Evolutionary conservation across 805 yeast species (phyloP), one percentile per base, ranked within the genome.

Genomic region (Sugiyamaella boreocaroliniensis): DNA sequence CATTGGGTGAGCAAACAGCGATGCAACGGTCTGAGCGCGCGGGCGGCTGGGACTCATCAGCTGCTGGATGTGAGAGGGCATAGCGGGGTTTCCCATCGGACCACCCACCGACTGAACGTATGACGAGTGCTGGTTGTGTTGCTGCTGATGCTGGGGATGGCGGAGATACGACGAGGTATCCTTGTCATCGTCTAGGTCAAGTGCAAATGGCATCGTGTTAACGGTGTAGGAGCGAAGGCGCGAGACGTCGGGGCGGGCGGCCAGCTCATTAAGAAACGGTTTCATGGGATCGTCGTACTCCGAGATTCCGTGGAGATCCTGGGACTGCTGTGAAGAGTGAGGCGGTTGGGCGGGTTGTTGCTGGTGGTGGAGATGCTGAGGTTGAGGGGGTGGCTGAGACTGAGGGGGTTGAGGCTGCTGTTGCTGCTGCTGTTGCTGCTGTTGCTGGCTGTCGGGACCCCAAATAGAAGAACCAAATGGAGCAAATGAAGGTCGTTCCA

Each of bases 221-320:
- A 62, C 61, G 20, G 70, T 67, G 54, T 67, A 67, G 19, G 66
- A 61, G 14, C 70, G 57, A 34, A 62, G 59, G 29, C 66, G 55
- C 49, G 51, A 56, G 45, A 64, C 66, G 56, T 63, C 66, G 8
- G 72, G 66, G 54, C 67, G 57, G 50, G 58, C 52, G 43, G 67
- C 64, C 49, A 61, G 57, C 49, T 65, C 69, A 49, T 53, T 55
- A 48, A 58, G 55, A 52, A 62, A 64, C 19, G 67, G 63, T 49
- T 59, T 58, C 63, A 62, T 58, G 34, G 66, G 66, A 51, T 62
- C 67, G 40, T 47, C 54, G 16, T 65, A 56, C 19, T 43, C 44
- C 29, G 29, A 20, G 43, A 34, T 46, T 11, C 45, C 53, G 50
- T 53, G 37, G 47, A 53, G 26, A 56, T 60, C 48, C 46, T 50